Evolutionary conservation across 441 rosid species (phyloP), one percentile per base, ranked within the genome.

Genomic region (Aquilaria agallochum): DNA sequence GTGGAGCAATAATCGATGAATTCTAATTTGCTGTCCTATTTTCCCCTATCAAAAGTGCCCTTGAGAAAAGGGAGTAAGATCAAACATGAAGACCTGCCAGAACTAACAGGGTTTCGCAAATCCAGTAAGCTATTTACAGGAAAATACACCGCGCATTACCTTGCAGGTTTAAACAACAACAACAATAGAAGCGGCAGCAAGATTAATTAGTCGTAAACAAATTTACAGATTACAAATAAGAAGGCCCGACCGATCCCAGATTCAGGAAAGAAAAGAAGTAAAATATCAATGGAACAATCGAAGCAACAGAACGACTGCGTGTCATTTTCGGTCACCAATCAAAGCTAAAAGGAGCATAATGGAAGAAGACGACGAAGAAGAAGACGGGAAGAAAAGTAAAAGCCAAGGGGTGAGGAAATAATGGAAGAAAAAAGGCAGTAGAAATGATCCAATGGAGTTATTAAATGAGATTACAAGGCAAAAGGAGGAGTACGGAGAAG

Each of bases 401-500:
- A 3, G 7, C 42, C 46, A 55, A 30, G 54, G 50, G 10, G 15
- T 8, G 40, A 61, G 7, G 31, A 33, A 31, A 5, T 7, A 6
- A 12, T 5, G n/a, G 7, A 48, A 55, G n/a, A 20, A 59, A 15
- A 8, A 46, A 42, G 5, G 63, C 12, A 15, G 31, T 49, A 53
- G 20, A 47, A 42, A 6, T 57, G 68, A 6, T 72, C 74, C 87
- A 76, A 83, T 76, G 63, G 5, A 36, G 27, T 20, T 1, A 20
- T 20, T 20, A 20, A 20, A 20, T 20, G 27, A 20, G 42, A 36
- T 36, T 8, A 36, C 5, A 8, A 36, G 42, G 81, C 59, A 84
- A 79, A 68, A 80, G 80, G 33, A 84, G 75, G 59, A 84, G 74
- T 59, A 76, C 72, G 73, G 83, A 83, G 86, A 72, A 82, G 77